Evolutionary conservation across 768 basidiomycete genomes (phyloP), one percentile per base, ranked within the genome.

Genomic region (Phylloporus arenicola): DNA sequence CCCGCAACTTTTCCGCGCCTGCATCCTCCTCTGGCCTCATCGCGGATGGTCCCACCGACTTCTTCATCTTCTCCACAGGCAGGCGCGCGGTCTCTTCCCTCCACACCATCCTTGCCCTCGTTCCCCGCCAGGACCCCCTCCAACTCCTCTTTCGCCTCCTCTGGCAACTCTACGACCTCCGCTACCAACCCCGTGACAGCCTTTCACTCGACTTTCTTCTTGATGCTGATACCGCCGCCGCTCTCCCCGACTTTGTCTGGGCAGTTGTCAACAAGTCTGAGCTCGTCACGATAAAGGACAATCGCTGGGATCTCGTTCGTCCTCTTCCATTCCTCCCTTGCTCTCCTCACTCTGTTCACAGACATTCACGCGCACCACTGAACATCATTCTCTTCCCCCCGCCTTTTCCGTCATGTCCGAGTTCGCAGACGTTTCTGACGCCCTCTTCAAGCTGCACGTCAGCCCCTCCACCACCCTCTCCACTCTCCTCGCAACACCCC

Each of bases 271-370:
- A 80, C 30, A 96, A 94, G 72, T 80, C 85, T 50, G 86, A 90
- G 57, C 73, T 94, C 54, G 69, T 77, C 50, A 72, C 73, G 31
- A 79, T 91, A 60, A 84, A 82, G 67, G 75, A 82, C 48, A 68
- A 75, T 50, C 79, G 92, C 54, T 96, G 90, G 89, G 93, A 95
- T 65, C 68, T 94, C 66, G 92, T 95, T 51, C 62, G 85, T 75
- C n/a, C 6, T 41, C 48, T 47, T 43, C 39, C 47, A 24, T 41
- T 17, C 38, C 13, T 27, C 27, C 38, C 25, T 45, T 35, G 14
- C 5, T 25, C 17, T 44, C 9, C 54, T 50, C 35, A 57, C 44
- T 12, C 39, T n/a, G 7, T 35, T 22, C 34, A 17, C 63, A 92
- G 91, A 88, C 86, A 0, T 92, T 93, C 68, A 84, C 91, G 16